Base-by-base conservation (phyloP, 108 stramenopile genomes). In the Fistulifera solaris region DNA sequence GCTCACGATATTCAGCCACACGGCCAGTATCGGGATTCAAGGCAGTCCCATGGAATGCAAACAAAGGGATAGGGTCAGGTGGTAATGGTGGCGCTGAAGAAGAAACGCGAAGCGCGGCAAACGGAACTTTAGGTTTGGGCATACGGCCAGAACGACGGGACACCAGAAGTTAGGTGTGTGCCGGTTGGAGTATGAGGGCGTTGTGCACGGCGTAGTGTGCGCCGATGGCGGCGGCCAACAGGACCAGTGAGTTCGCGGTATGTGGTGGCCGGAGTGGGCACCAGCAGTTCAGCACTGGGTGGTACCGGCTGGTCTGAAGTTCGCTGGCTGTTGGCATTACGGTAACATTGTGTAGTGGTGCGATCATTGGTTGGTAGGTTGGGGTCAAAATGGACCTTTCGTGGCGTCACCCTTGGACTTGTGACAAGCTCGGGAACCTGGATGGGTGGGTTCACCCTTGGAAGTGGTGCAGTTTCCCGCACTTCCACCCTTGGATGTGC, bases 1-100 rank as follows among this genome's bases (percentile, higher is more conserved):
- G 42, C 38, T 67, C 58, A 12, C 39, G 52, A 40, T 68, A 64
- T 27, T 73, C 62, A 5, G 43, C 47, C 8, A 61, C 12, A 6
- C 12, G 18, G 12, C 62, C 62, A 6, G 54, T 55, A 28, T 44
- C 54, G 64, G 64, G 16, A n/a, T 56, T 50, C 48, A 65, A 42
- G 48, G 48, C 64, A 23, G 47, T 48, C 23, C 8, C 31, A 35
- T 35, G 31, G 8, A 35, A 35, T 35, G 3, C 8, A 8, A 8
- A 8, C 31, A 35, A 6, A 8, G 3, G 31, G 31, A 8, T 35
- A 3, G 3, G 31, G 31, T 35, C 6, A 3, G 31, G 31, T 35
- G 31, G 3, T 35, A 35, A 6, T 35, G 31, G 31, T 35, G 31
- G 3, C 8, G 31, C 31, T 6, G 19, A 11, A 21, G 21, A 19